A percentile compares a stretch with the other conserved stretches of the same genome.
These are phyloP conservation scores for Cyclocybe aegerita DNA, from an alignment of 768 basidiomycete genomes.

Conservation along the genomic window DNA sequence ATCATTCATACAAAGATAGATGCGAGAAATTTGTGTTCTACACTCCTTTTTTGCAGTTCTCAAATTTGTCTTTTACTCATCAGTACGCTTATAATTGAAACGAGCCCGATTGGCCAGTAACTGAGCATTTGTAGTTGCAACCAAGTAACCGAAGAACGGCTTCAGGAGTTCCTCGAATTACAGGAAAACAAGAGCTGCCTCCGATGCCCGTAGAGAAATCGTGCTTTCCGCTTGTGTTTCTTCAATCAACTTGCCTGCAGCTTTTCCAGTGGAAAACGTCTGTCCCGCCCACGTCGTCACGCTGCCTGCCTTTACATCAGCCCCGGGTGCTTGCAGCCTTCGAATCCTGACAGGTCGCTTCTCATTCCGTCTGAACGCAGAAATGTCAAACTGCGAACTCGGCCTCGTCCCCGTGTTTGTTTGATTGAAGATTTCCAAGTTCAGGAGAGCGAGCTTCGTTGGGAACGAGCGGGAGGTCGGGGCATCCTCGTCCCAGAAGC, in stretches of 20 bases:
- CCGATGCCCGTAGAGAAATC: slow-evolving; percentile 26
- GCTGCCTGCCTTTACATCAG: slow-evolving; percentile 43
- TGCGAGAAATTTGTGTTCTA: no score
- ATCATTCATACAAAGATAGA: no score
- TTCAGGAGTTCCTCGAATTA: slow-evolving; percentile 7
- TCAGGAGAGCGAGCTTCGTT: slow-evolving; percentile 46
- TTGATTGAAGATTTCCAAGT: slow-evolving; percentile 51
- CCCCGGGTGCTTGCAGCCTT: slow-evolving; percentile 46
- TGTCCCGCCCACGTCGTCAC: slow-evolving; percentile 53
- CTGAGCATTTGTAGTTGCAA: no score
- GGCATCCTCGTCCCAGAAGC: slow-evolving; percentile 42
- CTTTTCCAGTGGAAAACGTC: slow-evolving; percentile 40
- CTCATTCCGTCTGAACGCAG: slow-evolving; percentile 31
- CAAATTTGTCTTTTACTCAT: no score
- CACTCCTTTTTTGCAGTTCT: no score
- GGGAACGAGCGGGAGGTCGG: slow-evolving; percentile 32
- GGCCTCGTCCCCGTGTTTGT: slow-evolving; percentile 43
- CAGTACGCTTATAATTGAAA: not conserved
- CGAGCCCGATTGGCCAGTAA: not conserved
- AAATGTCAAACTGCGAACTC: slow-evolving; percentile 44
- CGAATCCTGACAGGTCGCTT: slow-evolving; percentile 33
- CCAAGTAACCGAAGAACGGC: not conserved
- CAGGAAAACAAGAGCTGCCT: slow-evolving; percentile 27
- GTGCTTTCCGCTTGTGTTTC: slow-evolving; percentile 31
- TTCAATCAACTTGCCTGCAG: slow-evolving; percentile 36